Evolutionary conservation across 2,329 filamentous ascomycete species (phyloP), one percentile per base, ranked within the genome.

Genomic region (Monilinia fructigena): DNA sequence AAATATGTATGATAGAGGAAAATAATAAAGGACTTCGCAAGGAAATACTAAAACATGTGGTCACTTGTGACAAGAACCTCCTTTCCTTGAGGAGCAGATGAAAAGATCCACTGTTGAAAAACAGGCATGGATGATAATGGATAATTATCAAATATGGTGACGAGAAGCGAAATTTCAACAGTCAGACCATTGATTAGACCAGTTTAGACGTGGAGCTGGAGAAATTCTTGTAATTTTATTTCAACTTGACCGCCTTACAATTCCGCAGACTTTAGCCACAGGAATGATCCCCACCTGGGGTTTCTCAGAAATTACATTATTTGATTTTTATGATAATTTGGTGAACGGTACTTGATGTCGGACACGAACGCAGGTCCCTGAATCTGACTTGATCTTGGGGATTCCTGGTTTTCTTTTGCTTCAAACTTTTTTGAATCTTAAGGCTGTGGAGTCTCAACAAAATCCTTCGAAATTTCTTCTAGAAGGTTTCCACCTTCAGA

Each of bases 391-490:
- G 55, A n/a, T 58, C 38, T 45, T 31, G 26, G 55, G 40, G 38
- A 28, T 58, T 45, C 55, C 40, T 45, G 14, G 23, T 58, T 58
- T 52, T 16, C 23, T 52, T 52, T 26, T 52, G 10, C 20, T 50
- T 50, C 18, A 18, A 47, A 47, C 20, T 0, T 10, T 50, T n/a
- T 4, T 11, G 20, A 11, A 4, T 11, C n/a, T 52, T 26, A 12
- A 47, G 11, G 48, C 11, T 52, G 58, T 50, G 58, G 58, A 50
- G 58, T 55, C 60, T 47, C 48, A 55, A 55, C 40, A 55, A 64
- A 64, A 35, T 48, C 62, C 62, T 56, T 64, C 62, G n/a, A 64
- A 56, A 18, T 64, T 64, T 55, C 62, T 64, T 64, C 62, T 64
- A 48, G 62, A 64, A 64, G 62, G 40, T 55, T 55, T 60, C 11